Base-by-base conservation (phyloP, 2,329 filamentous ascomycete genomes). In the Pezicula neosporulosa region DNA sequence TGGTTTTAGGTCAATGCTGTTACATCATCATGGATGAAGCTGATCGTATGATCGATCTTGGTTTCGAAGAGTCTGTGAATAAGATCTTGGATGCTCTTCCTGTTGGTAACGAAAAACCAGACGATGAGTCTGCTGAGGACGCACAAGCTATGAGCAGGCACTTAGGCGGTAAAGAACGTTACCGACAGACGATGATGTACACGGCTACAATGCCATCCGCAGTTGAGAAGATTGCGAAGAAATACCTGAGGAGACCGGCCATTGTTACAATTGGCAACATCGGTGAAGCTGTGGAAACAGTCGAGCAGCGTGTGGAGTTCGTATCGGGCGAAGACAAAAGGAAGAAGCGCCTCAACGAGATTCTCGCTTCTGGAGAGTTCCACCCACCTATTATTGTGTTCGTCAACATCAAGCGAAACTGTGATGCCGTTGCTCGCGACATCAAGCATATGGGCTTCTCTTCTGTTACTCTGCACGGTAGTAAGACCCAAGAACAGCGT, bases 121-220 rank as follows among this genome's bases (percentile, higher is more conserved):
- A 99, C 69, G 88, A 83, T 0, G 93, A 97, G 12, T 90, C 89
- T 48, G 94, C 94, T 6, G 94, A 99, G 69, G 82, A 97, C 65
- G 77, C 89, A 0, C 76, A 81, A 51, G 83, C 86, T n/a, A 97
- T 97, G 93, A 86, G 85, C 61, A 80, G 83, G 52, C 87, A 88
- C 62, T 73, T 96, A 2, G 85, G 86, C 48, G 83, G 83, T 16
- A 83, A 84, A 59, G 87, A 91, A 63, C 81, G 88, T 19, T 97
- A 97, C 73, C 80, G 94, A 53, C 93, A 99, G 70, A 99, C 94
- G 0, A 99, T 99, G 94, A 99, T 99, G 94, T 99, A 97, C 82
- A 97, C 94, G 58, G 94, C 94, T 48, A 99, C 94, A 27, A 99
- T 99, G 94, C 92, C 94, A 2, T 75, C 89, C 0, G 83, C 89